These are phyloP conservation scores for Eragrostis nindensis DNA, from an alignment of 176 grass and related monocot genomes.

Conservation along the genomic window DNA sequence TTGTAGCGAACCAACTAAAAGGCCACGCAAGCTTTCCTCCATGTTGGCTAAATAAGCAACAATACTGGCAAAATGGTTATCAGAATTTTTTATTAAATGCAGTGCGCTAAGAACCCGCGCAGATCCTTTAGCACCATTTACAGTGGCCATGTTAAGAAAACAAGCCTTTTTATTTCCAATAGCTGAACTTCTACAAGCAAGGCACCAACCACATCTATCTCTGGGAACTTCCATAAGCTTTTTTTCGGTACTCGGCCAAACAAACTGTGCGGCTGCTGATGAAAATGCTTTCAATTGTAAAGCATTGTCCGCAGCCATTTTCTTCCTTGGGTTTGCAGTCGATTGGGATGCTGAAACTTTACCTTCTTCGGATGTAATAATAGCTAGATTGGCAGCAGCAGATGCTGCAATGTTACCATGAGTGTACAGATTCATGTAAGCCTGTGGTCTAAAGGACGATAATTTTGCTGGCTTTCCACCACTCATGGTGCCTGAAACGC, in stretches of 20 bases:
- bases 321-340: conserved; percentile 68
- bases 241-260: conserved; percentile 87
- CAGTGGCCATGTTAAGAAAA: conserved; percentile 86
- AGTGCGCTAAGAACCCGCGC: conserved; percentile 63
- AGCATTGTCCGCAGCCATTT: conserved; percentile 45
- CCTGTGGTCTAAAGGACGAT: conserved; percentile 72
- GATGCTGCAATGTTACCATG: conserved; percentile 89
- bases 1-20: conserved; percentile 68
- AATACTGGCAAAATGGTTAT: conserved; percentile 72
- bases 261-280: conserved; percentile 71
- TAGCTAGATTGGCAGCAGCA: conserved; percentile 80
- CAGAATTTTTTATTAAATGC: conserved; percentile 60
- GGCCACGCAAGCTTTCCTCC: conserved; percentile 87
- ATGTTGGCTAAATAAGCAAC: conserved; percentile 83
- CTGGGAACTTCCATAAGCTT: conserved; percentile 85
- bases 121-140: conserved; percentile 76
- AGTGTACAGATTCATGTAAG: conserved; percentile 90
- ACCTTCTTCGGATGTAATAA: conserved; percentile 88
- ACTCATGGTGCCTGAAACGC: conserved; percentile 43
- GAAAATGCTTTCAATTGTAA: conserved; percentile 98
- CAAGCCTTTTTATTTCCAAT: conserved; percentile 79
- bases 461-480: conserved; percentile 45
- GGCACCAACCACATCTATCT: conserved; percentile 98
- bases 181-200: conserved; percentile 81
- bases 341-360: conserved; percentile 58